Evolutionary conservation across 352 stramenopile species (phyloP).

Genomic region (Phytophthora cajani): DNA sequence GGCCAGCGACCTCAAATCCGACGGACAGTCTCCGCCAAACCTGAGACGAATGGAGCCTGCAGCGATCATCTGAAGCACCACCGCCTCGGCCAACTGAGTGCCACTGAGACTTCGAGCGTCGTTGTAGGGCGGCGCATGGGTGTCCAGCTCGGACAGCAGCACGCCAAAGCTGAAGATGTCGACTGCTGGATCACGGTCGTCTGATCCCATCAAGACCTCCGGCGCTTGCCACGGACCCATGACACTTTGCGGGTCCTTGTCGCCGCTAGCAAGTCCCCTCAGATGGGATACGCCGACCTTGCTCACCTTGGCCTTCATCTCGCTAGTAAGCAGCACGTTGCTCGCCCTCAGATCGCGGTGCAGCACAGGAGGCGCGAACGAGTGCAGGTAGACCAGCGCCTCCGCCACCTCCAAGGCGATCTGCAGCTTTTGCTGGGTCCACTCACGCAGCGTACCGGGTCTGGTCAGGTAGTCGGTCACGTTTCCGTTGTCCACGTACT

Average conservation of each 20-base stretch:
- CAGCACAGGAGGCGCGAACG: constrained; percentile 51
- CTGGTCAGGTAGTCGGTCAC: constrained; percentile 45
- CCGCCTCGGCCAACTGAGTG: constrained; percentile 36
- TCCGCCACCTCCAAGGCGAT: constrained; percentile 58
- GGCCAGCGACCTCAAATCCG: constrained; percentile 42
- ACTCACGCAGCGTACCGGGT: constrained; percentile 30
- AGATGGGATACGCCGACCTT: constrained; percentile 31
- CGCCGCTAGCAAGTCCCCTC: background rate
- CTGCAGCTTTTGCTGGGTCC: constrained; percentile 41
- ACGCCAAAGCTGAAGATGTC: constrained; percentile 54
- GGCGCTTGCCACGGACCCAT: constrained; percentile 45
- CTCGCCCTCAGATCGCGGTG: constrained; percentile 65
- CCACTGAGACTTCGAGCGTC: constrained; percentile 30
- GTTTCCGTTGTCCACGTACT: constrained; percentile 69
- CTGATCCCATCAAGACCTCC: constrained; percentile 44
- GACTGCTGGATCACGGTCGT: constrained; percentile 33
- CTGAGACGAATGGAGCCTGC: constrained; percentile 34
- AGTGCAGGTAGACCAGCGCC: constrained; percentile 66
- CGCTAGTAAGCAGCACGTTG: constrained; percentile 50
- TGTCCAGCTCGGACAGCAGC: constrained; percentile 52
- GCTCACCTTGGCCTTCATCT: constrained; percentile 37
- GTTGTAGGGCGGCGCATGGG: constrained; percentile 49
- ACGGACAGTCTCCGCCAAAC: constrained; percentile 41
- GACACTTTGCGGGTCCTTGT: constrained; percentile 18
- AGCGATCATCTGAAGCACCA: constrained; percentile 48